Base-by-base conservation (phyloP, 2,329 filamentous ascomycete genomes). In the Venturia nashicola region DNA sequence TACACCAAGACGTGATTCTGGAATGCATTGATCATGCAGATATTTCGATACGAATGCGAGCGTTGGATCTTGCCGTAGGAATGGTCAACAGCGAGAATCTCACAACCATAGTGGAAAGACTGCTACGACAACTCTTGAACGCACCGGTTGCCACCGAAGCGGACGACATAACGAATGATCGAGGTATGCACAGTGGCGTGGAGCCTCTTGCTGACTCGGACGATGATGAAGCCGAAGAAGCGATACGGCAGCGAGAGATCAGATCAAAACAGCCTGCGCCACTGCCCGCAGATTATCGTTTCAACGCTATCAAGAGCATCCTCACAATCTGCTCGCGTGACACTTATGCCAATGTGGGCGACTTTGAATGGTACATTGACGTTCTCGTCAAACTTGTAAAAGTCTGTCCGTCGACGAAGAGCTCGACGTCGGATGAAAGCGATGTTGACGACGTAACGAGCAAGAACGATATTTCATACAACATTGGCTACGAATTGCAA, bases 361-460 rank as follows among this genome's bases (percentile, higher is more conserved):
- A 99, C 72, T 99, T 99, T 73, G 93, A 97, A 68, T 99, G 94
- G 94, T 97, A 97, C 73, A 88, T 97, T 68, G 90, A 94, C 68
- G 85, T 96, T 36, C 78, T 99, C 39, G 88, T 90, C 5, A 91
- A 96, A 72, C 82, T 99, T 16, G 85, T 97, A 48, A 86, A 87
- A 55, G 77, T 71, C 81, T 90, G 76, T 79, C 87, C 79, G 8
- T 23, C 88, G 78, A 72, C 75, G 1, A 74, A 72, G 65, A 62
- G 63, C 36, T 32, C 65, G 44, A 42, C 61, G 20, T 39, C 51
- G 46, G 65, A 61, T 23, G 69, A 72, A 34, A 69, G 70, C 23
- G 73, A 68, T 59, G 61, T 66, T 61, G 69, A 69, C 32, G 69
- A 68, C 51, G 65, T 54, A 34, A 48, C 64, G 16, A 46, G 32